A percentile compares a stretch with the other conserved stretches of the same genome.
Conservation (phyloP, 768 basidiomycete genomes). For the Lactarius hatsudake region DNA sequence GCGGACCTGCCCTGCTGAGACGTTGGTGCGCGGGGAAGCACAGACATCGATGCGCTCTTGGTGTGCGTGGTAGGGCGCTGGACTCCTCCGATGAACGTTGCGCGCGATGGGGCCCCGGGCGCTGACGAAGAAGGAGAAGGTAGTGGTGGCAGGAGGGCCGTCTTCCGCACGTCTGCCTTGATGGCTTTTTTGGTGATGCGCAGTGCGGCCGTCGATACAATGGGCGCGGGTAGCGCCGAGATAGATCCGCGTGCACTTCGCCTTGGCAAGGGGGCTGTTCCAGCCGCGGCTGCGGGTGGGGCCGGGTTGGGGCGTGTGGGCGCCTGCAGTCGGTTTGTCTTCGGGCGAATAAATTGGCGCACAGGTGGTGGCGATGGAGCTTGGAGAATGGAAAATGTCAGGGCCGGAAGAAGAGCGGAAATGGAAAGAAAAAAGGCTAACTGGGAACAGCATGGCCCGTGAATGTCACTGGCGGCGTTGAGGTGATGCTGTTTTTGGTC, state of each 20-base stretch:
- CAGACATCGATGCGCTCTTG: background rate
- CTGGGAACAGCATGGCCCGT: background rate
- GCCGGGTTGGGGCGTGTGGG: background rate
- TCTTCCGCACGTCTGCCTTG: background rate
- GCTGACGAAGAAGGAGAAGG: background rate
- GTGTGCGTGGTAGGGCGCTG: slow-evolving; percentile 8
- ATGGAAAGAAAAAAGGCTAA: background rate
- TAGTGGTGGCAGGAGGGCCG: background rate
- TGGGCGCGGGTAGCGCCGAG: slow-evolving; percentile 10
- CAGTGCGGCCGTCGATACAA: background rate
- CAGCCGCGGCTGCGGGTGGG: background rate
- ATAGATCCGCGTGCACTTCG: slow-evolving; percentile 14
- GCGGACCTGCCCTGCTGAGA: slow-evolving; percentile 1
- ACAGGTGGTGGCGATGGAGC: slow-evolving; percentile 5
- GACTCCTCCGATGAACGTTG: slow-evolving; percentile 10
- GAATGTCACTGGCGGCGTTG: slow-evolving; percentile 6
- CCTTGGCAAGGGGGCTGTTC: background rate
- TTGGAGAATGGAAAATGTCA: background rate
- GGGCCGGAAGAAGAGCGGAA: background rate
- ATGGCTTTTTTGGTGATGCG: slow-evolving; percentile 9
- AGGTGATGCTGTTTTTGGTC: background rate
- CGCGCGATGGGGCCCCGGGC: background rate
- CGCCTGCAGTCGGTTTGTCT: background rate
- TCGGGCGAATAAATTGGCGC: slow-evolving; percentile 12
- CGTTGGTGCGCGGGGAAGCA: background rate